Percentiles rank a stretch among this genome's conserved stretches.
Conservation (phyloP, 169 alveolate species). For the Plasmodium inui region DNA sequence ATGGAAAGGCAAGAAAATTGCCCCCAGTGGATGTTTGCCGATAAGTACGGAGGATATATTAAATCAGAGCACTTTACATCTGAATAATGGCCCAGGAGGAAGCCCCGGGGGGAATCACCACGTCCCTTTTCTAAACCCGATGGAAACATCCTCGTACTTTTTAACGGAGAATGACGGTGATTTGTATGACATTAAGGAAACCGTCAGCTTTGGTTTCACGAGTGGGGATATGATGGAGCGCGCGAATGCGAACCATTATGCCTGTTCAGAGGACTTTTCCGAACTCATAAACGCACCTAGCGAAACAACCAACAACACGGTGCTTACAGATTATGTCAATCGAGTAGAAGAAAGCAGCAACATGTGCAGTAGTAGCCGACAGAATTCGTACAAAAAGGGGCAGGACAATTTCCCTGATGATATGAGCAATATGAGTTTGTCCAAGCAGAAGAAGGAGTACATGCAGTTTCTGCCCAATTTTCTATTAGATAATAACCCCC, state of each 20-base stretch:
- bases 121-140: slow-evolving; percentile 2
- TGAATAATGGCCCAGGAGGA: slow-evolving; percentile 30
- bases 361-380: neutral
- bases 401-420: slow-evolving; percentile 30
- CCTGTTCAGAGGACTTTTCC: slow-evolving; percentile 22
- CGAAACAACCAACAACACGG: slow-evolving; percentile 55
- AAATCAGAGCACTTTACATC: slow-evolving; percentile 16
- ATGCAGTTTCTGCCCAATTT: slow-evolving; percentile 37
- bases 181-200: slow-evolving; percentile 29
- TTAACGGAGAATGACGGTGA: slow-evolving; percentile 39
- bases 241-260: neutral
- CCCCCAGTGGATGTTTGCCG: slow-evolving; percentile 75
- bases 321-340: slow-evolving; percentile 28
- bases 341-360: slow-evolving; percentile 15
- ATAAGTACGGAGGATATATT: slow-evolving; percentile 70
- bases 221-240: neutral
- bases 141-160: slow-evolving; percentile 21
- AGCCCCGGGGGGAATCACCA: neutral
- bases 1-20: slow-evolving; percentile 75
- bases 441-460: slow-evolving; percentile 6
- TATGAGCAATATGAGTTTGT: slow-evolving; percentile 28
- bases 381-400: neutral
- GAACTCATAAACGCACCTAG: slow-evolving; percentile 47
- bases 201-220: neutral
- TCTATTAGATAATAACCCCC: slow-evolving; percentile 32